A percentile compares a stretch with the other conserved stretches of the same genome.
These are phyloP conservation scores for Apiospora saccharicola DNA, from an alignment of 2,329 filamentous ascomycete genomes.

Conservation along the genomic window DNA sequence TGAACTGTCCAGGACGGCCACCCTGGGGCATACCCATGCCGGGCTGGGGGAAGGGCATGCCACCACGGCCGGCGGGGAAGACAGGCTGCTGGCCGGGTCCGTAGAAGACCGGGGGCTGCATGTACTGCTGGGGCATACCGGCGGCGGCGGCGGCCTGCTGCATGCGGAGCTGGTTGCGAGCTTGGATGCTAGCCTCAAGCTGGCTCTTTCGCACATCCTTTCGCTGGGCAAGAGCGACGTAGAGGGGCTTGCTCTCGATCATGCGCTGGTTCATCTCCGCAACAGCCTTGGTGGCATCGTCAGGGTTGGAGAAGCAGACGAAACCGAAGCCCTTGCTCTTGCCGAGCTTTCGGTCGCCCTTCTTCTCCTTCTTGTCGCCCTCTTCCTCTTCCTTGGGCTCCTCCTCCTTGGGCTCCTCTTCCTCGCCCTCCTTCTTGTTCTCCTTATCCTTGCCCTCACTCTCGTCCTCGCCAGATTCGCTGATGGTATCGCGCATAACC, in stretches of 20 bases:
- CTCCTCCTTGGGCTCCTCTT: slow-evolving; percentile 64
- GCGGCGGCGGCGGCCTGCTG: slow-evolving; percentile 94
- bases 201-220: slow-evolving; percentile 99
- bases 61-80: slow-evolving; percentile 71
- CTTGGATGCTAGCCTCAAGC: slow-evolving; percentile 98
- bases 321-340: slow-evolving; percentile 99
- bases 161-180: slow-evolving; percentile 97
- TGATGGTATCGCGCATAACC: slow-evolving; percentile 89
- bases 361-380: slow-evolving; percentile 67
- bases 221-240: slow-evolving; percentile 97
- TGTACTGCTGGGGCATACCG: slow-evolving; percentile 86
- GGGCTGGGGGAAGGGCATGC: slow-evolving; percentile 71
- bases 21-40: slow-evolving; percentile 76
- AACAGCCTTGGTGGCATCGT: slow-evolving; percentile 98
- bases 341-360: slow-evolving; percentile 74
- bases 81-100: slow-evolving; percentile 80
- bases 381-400: slow-evolving; percentile 56
- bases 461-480: slow-evolving; percentile 63
- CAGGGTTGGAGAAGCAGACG: slow-evolving; percentile 99
- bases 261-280: slow-evolving; percentile 99
- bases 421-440: slow-evolving; percentile 66
- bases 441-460: slow-evolving; percentile 56
- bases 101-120: slow-evolving; percentile 93
- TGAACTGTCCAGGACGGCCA: slow-evolving; percentile 85
- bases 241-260: slow-evolving; percentile 95